Percentiles rank a stretch among this genome's conserved stretches.
phyloP scores from a whole-genome alignment of 345 rosid species.

The Hibiscus mutabilis region DNA sequence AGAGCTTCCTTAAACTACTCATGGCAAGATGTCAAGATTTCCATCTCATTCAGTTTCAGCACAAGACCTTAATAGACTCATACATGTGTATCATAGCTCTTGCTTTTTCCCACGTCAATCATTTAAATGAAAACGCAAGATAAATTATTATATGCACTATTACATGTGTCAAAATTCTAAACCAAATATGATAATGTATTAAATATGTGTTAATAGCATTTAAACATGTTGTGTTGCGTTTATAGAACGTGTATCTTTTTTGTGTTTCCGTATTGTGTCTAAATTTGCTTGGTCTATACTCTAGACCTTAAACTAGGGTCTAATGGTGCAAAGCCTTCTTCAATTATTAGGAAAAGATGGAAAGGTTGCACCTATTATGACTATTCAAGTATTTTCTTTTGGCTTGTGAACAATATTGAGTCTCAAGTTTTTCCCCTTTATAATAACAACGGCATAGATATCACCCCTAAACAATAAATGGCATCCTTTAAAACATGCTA shows the following conservation, averaged over 20 bases:
- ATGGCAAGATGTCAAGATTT: neutral
- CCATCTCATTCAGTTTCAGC: too few species aligned
- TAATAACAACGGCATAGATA: neutral
- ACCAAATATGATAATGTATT: neutral
- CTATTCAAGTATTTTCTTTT: neutral
- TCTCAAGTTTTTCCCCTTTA: neutral
- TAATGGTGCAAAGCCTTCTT: neutral
- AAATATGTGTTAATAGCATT: neutral
- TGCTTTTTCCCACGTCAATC: neutral
- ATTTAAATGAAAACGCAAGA: neutral
- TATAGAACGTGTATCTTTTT: neutral
- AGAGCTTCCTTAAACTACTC: conserved; percentile 1
- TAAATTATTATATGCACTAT: neutral
- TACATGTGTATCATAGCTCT: neutral
- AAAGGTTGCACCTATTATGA: neutral
- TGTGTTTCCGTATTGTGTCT: neutral
- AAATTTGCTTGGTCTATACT: neutral
- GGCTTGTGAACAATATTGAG: neutral
- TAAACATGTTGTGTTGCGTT: neutral
- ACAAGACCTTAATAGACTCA: neutral
- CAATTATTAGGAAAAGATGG: neutral
- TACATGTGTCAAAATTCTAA: neutral
- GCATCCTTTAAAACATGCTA: neutral
- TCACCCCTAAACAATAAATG: neutral
- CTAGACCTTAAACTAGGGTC: neutral